These are phyloP conservation scores for Boletus insuetus DNA, from an alignment of 768 basidiomycete genomes.

Conservation along the genomic window DNA sequence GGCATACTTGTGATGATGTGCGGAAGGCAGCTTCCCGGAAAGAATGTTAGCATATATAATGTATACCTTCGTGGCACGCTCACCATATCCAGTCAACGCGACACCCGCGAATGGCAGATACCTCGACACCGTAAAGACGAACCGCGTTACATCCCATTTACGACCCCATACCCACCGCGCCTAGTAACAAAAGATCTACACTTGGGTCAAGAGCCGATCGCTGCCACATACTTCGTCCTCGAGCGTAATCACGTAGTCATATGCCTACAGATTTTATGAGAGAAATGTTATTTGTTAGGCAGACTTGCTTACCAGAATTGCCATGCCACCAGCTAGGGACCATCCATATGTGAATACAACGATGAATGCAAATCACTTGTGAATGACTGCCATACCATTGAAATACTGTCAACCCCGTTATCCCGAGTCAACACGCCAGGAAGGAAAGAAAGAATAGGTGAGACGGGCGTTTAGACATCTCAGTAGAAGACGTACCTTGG, in stretches of 20 bases:
- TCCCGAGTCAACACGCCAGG: background rate
- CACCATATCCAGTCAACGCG: constrained; percentile 14
- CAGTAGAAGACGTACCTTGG: constrained; percentile 7
- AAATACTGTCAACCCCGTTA: constrained; percentile 6
- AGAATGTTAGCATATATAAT: background rate
- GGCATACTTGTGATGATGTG: constrained; percentile 7
- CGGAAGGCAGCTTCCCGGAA: constrained; percentile 2
- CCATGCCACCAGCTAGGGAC: constrained; percentile 13
- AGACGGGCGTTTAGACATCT: background rate
- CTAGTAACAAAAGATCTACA: constrained; percentile 1
- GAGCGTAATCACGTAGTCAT: constrained; percentile 11
- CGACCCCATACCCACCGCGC: constrained; percentile 19
- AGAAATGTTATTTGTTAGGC: background rate
- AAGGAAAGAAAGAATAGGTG: background rate
- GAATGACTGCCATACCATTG: constrained; percentile 5
- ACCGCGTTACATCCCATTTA: constrained; percentile 13
- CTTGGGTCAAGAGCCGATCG: too few species aligned
- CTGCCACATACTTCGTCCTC: constrained; percentile 6
- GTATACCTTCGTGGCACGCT: background rate
- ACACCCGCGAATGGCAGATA: constrained; percentile 18
- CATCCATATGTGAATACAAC: background rate
- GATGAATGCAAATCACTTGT: background rate
- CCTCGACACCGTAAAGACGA: constrained; percentile 17
- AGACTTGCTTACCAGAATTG: constrained; percentile 13
- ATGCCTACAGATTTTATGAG: constrained; percentile 2